These are phyloP conservation scores for Cardiospermum halicacabum DNA, from an alignment of 345 rosid genomes.

Conservation along the genomic window DNA sequence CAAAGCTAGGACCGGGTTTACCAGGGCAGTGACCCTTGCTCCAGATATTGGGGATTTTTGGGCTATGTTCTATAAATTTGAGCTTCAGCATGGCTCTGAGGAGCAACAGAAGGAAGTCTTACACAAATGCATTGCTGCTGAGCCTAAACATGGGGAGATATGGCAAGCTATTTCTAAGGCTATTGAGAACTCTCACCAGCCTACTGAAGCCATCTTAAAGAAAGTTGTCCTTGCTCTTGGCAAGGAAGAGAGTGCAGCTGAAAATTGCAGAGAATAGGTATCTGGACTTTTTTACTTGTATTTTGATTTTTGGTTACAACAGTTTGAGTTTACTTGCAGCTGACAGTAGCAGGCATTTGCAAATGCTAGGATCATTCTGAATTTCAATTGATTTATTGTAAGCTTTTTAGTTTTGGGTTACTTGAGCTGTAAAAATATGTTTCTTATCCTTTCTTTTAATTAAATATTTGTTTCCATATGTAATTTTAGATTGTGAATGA, in stretches of 20 bases:
- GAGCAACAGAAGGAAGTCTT: slow-evolving; percentile 75
- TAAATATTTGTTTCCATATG: background rate
- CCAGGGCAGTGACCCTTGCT: slow-evolving; percentile 71
- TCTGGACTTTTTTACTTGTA: slow-evolving; percentile 75
- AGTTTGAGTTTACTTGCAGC: slow-evolving; percentile 62
- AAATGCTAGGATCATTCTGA: slow-evolving; percentile 89
- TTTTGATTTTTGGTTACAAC: slow-evolving; percentile 73
- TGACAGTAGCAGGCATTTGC: slow-evolving; percentile 68
- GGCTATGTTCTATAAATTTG: slow-evolving; percentile 84
- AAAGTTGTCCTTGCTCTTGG: slow-evolving; percentile 64
- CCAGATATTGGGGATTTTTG: slow-evolving; percentile 90
- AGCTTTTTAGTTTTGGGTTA: background rate
- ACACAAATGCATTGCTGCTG: slow-evolving; percentile 64
- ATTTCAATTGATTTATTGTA: slow-evolving; percentile 20
- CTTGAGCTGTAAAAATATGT: background rate
- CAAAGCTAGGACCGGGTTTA: slow-evolving; percentile 80
- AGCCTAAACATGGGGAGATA: slow-evolving; percentile 87
- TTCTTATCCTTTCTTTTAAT: too few relatives aligned
- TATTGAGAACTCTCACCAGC: slow-evolving; percentile 85
- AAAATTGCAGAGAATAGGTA: slow-evolving; percentile 45
- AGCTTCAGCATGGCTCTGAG: slow-evolving; percentile 78
- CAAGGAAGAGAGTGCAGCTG: slow-evolving; percentile 73
- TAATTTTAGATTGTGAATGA: background rate
- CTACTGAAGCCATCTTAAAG: slow-evolving; percentile 73
- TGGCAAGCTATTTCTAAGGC: slow-evolving; percentile 85